A percentile compares a stretch with the other conserved stretches of the same genome.
phyloP scores from a whole-genome alignment of 352 stramenopile species.

The Peronospora destructor region DNA sequence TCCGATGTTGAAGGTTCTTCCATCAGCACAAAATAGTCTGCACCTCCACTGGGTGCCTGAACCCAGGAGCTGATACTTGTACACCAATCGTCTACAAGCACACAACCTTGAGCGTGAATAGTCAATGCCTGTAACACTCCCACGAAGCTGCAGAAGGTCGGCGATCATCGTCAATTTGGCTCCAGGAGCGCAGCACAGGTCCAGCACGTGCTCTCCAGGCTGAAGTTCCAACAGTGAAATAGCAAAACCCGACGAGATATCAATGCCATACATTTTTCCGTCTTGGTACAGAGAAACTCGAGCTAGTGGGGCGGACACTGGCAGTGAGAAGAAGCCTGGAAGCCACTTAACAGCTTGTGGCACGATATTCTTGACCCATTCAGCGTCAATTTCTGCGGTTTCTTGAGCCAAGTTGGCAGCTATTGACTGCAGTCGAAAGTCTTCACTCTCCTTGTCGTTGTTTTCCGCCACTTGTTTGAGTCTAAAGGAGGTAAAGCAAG shows the following conservation, averaged over 20 bases:
- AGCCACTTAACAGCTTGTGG: slow-evolving; percentile 42
- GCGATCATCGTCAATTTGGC: slow-evolving; percentile 90
- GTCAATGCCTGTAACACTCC: slow-evolving; percentile 83
- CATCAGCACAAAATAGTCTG: slow-evolving; percentile 72
- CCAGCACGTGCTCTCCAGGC: slow-evolving; percentile 83
- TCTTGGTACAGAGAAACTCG: slow-evolving; percentile 39
- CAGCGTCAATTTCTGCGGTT: slow-evolving; percentile 6
- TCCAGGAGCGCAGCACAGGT: slow-evolving; percentile 92
- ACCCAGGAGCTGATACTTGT: slow-evolving; percentile 88
- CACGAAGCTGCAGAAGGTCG: slow-evolving; percentile 54
- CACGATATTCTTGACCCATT: background rate
- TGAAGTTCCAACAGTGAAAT: slow-evolving; percentile 52
- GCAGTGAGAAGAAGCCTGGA: slow-evolving; percentile 58
- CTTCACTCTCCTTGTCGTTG: background rate
- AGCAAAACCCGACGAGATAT: slow-evolving; percentile 71
- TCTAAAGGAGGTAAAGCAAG: slow-evolving; percentile 6
- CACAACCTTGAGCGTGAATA: slow-evolving; percentile 76
- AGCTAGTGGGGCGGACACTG: slow-evolving; percentile 37
- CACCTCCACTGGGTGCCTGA: slow-evolving; percentile 41
- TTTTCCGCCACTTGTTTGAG: slow-evolving; percentile 22
- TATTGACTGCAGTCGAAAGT: slow-evolving; percentile 19
- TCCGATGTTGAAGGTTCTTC: slow-evolving; percentile 58
- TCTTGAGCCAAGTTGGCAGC: slow-evolving; percentile 17
- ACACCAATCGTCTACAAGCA: slow-evolving; percentile 83
- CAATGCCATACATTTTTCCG: slow-evolving; percentile 74